A percentile compares a stretch with the other conserved stretches of the same genome.
These are phyloP conservation scores for Tetrapisispora phaffii DNA, from an alignment of 805 yeast species.

Conservation along the genomic window DNA sequence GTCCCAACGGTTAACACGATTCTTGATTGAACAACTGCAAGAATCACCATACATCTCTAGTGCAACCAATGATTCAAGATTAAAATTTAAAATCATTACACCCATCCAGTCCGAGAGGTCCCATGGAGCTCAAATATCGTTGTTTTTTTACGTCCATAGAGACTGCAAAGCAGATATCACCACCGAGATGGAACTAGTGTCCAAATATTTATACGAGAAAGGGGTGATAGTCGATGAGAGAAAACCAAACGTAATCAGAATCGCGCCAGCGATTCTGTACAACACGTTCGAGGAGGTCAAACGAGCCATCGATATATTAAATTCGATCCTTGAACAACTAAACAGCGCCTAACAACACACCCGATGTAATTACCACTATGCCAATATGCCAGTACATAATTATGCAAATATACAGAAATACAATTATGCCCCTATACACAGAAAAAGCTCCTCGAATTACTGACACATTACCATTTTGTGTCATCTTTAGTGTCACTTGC, in stretches of 20 bases:
- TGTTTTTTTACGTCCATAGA: constrained; percentile 38
- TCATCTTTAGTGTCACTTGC: no score
- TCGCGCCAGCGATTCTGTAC: constrained; percentile 83
- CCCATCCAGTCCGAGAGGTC: constrained; percentile 43
- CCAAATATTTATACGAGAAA: constrained; percentile 33
- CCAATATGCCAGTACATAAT: no score
- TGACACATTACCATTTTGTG: no score
- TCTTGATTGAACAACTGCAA: constrained; percentile 40
- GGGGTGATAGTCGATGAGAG: constrained; percentile 85
- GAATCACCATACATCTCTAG: constrained; percentile 31
- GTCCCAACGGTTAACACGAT: constrained; percentile 48
- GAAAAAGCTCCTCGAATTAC: no score
- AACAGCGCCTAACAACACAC: background rate
- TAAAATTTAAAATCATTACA: constrained; percentile 56
- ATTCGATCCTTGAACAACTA: constrained; percentile 29
- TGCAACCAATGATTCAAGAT: constrained; percentile 23
- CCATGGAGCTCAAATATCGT: constrained; percentile 76
- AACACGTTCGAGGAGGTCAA: constrained; percentile 62
- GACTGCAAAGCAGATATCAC: constrained; percentile 23
- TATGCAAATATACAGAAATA: no score
- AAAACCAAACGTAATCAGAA: constrained; percentile 77
- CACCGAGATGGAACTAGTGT: constrained; percentile 30
- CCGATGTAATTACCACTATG: no score
- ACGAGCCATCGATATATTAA: constrained; percentile 36
- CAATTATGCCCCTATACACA: no score